Conservation (phyloP, 2,329 filamentous ascomycete genomes). For the Xylaria sp. region DNA sequence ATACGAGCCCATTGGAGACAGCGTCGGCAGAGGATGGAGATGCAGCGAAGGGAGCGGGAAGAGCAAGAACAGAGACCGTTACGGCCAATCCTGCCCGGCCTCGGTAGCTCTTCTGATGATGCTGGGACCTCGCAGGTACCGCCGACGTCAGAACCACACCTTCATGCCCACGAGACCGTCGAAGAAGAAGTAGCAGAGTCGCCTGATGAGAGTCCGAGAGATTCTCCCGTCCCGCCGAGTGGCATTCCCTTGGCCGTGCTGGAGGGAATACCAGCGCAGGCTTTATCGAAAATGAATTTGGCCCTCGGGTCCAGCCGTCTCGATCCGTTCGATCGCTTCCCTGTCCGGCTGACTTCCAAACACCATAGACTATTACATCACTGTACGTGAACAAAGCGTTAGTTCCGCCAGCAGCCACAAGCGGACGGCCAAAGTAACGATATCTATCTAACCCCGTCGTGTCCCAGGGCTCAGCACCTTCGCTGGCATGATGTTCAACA, state of each 20-base stretch:
- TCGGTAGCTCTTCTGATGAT: neutral
- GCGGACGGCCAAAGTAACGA: slow-evolving; percentile 49
- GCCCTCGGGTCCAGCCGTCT: slow-evolving; percentile 45
- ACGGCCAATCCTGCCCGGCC: slow-evolving; percentile 14
- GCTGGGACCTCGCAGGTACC: neutral
- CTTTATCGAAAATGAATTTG: slow-evolving; percentile 45
- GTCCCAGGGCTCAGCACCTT: slow-evolving; percentile 43
- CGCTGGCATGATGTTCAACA: slow-evolving; percentile 45
- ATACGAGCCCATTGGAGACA: slow-evolving; percentile 33
- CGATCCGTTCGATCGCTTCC: slow-evolving; percentile 52
- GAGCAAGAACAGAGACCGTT: slow-evolving; percentile 24
- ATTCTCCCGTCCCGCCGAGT: neutral
- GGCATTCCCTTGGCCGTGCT: neutral
- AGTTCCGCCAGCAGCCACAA: neutral
- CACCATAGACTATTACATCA: slow-evolving; percentile 53
- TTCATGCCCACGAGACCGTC: neutral
- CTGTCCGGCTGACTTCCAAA: slow-evolving; percentile 48
- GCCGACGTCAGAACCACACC: neutral
- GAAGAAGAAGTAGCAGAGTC: slow-evolving; percentile 5
- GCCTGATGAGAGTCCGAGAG: neutral
- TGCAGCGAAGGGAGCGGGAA: slow-evolving; percentile 24
- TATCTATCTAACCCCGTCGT: slow-evolving; percentile 46
- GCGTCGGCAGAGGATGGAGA: slow-evolving; percentile 25
- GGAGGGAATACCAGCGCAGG: slow-evolving; percentile 38
- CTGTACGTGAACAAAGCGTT: slow-evolving; percentile 42